phyloP scores from a whole-genome alignment of 2,329 filamentous ascomycete genomes.

The Dothistroma pini region DNA sequence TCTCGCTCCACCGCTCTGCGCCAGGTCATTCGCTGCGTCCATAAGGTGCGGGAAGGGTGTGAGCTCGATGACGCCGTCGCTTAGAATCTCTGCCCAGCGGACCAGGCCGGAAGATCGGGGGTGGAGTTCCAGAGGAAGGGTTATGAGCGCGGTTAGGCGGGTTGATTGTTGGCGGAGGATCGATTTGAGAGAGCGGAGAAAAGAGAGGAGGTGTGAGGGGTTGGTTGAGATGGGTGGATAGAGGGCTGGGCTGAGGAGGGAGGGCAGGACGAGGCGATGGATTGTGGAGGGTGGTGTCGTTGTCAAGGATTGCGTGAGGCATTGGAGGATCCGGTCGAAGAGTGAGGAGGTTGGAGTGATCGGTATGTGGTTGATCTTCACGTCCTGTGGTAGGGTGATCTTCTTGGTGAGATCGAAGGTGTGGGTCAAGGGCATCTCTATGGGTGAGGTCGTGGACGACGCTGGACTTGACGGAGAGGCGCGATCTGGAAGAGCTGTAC shows the following conservation, averaged over 20 bases:
- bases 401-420: slow-evolving; percentile 53
- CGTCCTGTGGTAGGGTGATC: slow-evolving; percentile 40
- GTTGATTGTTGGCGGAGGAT: slow-evolving; percentile 65
- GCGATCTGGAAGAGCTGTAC: slow-evolving; percentile 31
- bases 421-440: slow-evolving; percentile 45
- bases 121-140: slow-evolving; percentile 75
- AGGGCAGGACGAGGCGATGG: slow-evolving; percentile 82
- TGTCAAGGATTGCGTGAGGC: slow-evolving; percentile 54
- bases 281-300: slow-evolving; percentile 58
- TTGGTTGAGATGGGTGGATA: slow-evolving; percentile 67
- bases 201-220: slow-evolving; percentile 72
- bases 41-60: slow-evolving; percentile 64
- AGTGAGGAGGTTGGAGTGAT: slow-evolving; percentile 61
- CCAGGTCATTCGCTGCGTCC: slow-evolving; percentile 47
- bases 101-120: slow-evolving; percentile 71
- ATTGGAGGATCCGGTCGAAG: slow-evolving; percentile 62
- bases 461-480: slow-evolving; percentile 11
- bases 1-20: slow-evolving; percentile 48
- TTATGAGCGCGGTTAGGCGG: slow-evolving; percentile 68
- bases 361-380: slow-evolving; percentile 46
- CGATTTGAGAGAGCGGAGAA: slow-evolving; percentile 73
- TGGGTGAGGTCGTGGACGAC: slow-evolving; percentile 2
- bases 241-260: slow-evolving; percentile 77
- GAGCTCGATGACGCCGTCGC: slow-evolving; percentile 82
- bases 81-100: slow-evolving; percentile 80